Evolutionary conservation across 2,329 filamentous ascomycete species (phyloP), one percentile per base, ranked within the genome.

Genomic region (Colletotrichum plurivorum): DNA sequence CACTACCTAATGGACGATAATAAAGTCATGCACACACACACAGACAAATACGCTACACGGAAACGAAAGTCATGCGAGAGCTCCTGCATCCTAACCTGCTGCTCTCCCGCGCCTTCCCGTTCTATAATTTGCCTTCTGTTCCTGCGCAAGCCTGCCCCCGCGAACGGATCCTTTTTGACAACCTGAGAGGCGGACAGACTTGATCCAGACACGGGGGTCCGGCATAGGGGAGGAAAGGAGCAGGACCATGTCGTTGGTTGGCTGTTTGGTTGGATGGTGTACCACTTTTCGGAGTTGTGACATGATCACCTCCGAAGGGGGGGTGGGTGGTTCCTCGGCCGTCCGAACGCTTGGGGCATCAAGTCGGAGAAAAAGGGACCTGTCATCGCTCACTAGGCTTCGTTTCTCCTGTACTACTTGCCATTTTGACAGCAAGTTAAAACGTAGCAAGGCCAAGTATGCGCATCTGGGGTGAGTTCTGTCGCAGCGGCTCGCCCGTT

Each of bases 261-360:
- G 20, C 20, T 22, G 27, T 31, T 31, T 9, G 27, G 27, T 31
- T 31, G 31, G 31, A 3, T 2, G 31, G 31, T 25, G 22, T 4
- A 25, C 22, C 22, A 25, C 22, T 25, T 25, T 36, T 36, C 51
- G 63, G 62, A 61, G 62, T 41, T 53, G 62, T 41, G 41, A 31
- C n/a, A 31, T 43, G 25, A 52, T 41, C 51, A 61, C 62, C 55
- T 56, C 62, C 55, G 31, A 69, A 61, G 31, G 45, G 15, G 16
- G 25, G 3, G 31, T 36, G 31, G 31, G 31, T 36, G 31, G 31
- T 36, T 43, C 39, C 55, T 61, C 67, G 56, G 67, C 55, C 63
- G 51, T 66, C 67, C 62, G 67, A 69, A 67, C 62, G 62, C 67
- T 46, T 52, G 55, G 66, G 31, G 48, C 63, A 53, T 60, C 59